Percentiles rank a stretch among this genome's conserved stretches.
phyloP scores from a whole-genome alignment of 352 stramenopile species.

The Phytophthora agathidicida region DNA sequence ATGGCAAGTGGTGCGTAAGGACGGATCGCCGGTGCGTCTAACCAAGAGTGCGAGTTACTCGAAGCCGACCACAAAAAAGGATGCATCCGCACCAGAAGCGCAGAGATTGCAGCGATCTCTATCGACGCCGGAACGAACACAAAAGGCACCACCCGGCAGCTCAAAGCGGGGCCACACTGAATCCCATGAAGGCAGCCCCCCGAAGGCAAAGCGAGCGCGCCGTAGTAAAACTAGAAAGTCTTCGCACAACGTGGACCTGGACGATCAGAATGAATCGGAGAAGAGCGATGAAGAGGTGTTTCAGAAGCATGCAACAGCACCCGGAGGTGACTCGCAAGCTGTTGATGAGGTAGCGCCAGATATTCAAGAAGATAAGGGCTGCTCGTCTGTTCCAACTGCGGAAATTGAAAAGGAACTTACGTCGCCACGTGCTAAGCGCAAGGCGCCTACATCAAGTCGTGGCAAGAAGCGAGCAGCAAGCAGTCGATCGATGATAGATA shows the following conservation, averaged over 20 bases:
- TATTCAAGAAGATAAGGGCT: not conserved
- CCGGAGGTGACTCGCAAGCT: not conserved
- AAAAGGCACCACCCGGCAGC: not conserved
- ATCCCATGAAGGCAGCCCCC: not conserved
- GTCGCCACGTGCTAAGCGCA: not conserved
- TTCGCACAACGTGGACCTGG: not conserved
- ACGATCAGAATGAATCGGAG: not conserved
- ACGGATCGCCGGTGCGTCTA: constrained; percentile 2
- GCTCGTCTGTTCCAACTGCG: not conserved
- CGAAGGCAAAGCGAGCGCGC: constrained; percentile 31
- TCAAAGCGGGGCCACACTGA: constrained; percentile 22
- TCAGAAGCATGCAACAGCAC: not conserved
- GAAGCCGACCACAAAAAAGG: constrained; percentile 1
- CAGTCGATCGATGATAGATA: constrained; percentile 16
- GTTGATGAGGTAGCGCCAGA: not conserved
- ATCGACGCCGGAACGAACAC: constrained; percentile 29
- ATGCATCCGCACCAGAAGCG: not conserved
- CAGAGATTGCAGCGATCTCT: constrained; percentile 22
- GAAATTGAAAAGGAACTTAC: not conserved
- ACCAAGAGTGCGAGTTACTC: constrained; percentile 24
- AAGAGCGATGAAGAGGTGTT: not conserved
- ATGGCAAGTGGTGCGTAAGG: not conserved
- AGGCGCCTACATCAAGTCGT: constrained; percentile 3
- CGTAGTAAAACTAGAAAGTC: not conserved
- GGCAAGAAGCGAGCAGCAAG: constrained; percentile 14